phyloP scores from a whole-genome alignment of 345 rosid genomes.

The Rhodamnia rubescens region DNA sequence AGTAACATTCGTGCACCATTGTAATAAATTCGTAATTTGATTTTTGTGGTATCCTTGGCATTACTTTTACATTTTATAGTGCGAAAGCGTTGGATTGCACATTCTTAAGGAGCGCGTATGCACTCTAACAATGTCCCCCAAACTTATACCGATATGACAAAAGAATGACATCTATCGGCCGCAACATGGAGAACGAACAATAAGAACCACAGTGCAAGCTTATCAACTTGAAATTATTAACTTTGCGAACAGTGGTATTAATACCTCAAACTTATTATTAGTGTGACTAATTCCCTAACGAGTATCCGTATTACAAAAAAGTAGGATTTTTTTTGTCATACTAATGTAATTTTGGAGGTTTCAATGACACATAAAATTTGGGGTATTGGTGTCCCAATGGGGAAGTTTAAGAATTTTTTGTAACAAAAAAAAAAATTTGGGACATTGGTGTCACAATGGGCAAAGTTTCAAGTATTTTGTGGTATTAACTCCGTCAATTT shows the following conservation, averaged over 20 bases:
- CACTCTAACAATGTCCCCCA: background rate
- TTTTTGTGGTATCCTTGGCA: background rate
- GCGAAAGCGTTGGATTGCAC: background rate
- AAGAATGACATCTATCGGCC: background rate
- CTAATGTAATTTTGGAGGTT: background rate
- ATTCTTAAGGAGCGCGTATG: background rate
- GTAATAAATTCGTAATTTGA: background rate
- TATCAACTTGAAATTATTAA: background rate
- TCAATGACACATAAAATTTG: rapidly evolving
- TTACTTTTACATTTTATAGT: background rate
- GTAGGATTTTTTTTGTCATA: background rate
- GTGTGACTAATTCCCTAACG: background rate
- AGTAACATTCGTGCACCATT: background rate
- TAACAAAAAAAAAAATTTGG: background rate
- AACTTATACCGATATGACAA: background rate
- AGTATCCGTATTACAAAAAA: background rate
- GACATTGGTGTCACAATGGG: background rate
- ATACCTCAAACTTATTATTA: background rate
- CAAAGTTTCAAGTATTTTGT: background rate
- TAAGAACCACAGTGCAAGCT: background rate
- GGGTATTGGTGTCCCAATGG: background rate
- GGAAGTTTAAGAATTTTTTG: background rate
- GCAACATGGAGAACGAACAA: background rate
- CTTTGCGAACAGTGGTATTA: background rate
- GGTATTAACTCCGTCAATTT: background rate